A percentile compares a stretch with the other conserved stretches of the same genome.
phyloP scores from a whole-genome alignment of 169 alveolate species.

The Cryptosporidium viatorum region DNA sequence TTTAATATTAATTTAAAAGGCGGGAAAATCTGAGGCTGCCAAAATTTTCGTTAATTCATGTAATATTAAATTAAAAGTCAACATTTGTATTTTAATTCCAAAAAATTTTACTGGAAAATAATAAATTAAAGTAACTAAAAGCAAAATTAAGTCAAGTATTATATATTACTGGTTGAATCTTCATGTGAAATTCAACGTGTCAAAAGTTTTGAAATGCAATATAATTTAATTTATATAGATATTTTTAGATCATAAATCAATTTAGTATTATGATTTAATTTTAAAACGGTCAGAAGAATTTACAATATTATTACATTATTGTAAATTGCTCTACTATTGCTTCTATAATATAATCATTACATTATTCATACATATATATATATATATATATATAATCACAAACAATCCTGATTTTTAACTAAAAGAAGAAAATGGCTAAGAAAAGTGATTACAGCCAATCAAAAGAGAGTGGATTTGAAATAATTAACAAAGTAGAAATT shows the following conservation, averaged over 20 bases:
- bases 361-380: too few species aligned
- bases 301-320: too few species aligned
- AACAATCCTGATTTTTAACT: not conserved
- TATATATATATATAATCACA: too few species aligned
- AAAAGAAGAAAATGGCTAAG: constrained; percentile 1
- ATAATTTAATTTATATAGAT: not conserved
- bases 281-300: not conserved
- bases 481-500: constrained; percentile 58
- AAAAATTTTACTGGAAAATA: too few species aligned
- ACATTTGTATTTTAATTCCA: too few species aligned
- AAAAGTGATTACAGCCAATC: constrained; percentile 25
- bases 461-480: constrained; percentile 19
- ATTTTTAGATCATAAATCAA: not conserved
- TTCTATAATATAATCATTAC: too few species aligned
- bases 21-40: not conserved
- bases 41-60: not conserved
- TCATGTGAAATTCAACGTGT: too few species aligned
- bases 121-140: not conserved
- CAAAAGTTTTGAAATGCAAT: not conserved
- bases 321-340: not conserved
- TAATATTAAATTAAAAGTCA: not conserved
- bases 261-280: not conserved
- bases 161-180: too few species aligned
- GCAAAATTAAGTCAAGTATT: not conserved
- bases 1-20: not conserved